Evolutionary conservation across 495 filamentous ascomycete species (phyloP).

Genomic region (Neurospora sublineolata): DNA sequence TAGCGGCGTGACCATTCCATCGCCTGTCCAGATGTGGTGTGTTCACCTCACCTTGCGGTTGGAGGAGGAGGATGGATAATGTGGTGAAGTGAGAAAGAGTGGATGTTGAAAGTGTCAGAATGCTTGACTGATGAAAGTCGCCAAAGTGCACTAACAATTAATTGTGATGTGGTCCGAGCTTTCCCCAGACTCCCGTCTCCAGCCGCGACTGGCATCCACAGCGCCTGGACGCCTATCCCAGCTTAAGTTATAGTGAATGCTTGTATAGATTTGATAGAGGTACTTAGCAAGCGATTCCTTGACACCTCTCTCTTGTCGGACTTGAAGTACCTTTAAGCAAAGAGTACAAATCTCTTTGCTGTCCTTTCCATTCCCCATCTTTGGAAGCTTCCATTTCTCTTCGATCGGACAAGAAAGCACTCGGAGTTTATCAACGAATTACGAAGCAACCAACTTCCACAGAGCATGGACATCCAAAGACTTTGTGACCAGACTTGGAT

Average conservation of each 20-base stretch:
- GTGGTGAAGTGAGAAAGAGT: not conserved
- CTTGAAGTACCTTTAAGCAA: not conserved
- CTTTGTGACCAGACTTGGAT: not conserved
- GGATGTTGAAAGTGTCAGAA: not conserved
- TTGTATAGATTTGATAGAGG: not conserved
- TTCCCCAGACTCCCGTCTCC: not conserved
- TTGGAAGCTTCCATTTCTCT: not conserved
- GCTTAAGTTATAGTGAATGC: not conserved
- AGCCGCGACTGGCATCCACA: not conserved
- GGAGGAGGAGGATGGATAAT: not conserved
- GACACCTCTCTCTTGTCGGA: rapidly evolving
- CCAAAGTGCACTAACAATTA: not conserved
- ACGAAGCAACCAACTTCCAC: not conserved
- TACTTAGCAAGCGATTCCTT: not conserved
- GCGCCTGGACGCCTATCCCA: not conserved
- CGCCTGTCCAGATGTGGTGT: conserved; percentile 1
- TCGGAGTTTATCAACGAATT: not conserved
- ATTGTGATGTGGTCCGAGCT: not conserved
- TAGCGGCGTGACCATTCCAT: conserved; percentile 35
- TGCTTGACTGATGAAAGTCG: not conserved
- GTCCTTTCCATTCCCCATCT: not conserved
- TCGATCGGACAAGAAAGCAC: not conserved
- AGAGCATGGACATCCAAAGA: not conserved
- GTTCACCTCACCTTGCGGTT: not conserved
- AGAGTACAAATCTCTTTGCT: not conserved